Evolutionary conservation across 2,329 filamentous ascomycete species (phyloP).

Genomic region (Talaromyces pinophilus): DNA sequence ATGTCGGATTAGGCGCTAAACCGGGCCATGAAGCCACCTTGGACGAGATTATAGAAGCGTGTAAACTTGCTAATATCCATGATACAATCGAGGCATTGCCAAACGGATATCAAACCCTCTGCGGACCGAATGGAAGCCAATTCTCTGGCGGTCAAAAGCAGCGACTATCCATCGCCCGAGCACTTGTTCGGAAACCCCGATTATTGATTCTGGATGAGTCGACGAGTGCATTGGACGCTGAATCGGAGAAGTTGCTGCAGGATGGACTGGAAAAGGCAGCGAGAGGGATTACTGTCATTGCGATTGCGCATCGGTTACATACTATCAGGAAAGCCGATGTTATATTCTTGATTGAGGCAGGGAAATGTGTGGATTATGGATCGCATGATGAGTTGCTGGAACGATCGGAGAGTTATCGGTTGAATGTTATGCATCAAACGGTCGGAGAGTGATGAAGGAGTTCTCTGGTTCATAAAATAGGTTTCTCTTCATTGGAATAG

Average conservation of each 20-base stretch:
- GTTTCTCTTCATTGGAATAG: too few species aligned
- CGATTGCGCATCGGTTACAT: conserved; percentile 46
- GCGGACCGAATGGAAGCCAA: conserved; percentile 57
- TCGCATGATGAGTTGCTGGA: conserved; percentile 52
- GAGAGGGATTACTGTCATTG: conserved; percentile 40
- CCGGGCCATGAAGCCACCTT: conserved; percentile 58
- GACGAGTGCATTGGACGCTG: conserved; percentile 60
- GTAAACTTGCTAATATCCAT: conserved; percentile 69
- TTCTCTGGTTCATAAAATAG: not conserved
- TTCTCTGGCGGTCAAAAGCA: conserved; percentile 62
- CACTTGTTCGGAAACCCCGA: conserved; percentile 56
- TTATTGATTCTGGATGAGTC: conserved; percentile 63
- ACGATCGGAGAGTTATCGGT: conserved; percentile 52
- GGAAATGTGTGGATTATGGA: conserved; percentile 51
- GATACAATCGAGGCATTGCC: conserved; percentile 65
- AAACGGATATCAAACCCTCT: conserved; percentile 64
- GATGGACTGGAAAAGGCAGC: conserved; percentile 40
- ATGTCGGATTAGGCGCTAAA: conserved; percentile 48
- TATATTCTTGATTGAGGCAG: conserved; percentile 65
- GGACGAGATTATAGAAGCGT: conserved; percentile 66
- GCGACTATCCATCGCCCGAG: conserved; percentile 59
- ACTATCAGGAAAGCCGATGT: conserved; percentile 66
- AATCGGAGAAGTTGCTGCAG: conserved; percentile 53
- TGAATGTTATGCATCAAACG: conserved; percentile 54
- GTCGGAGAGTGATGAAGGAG: conserved; percentile 33